Conservation (phyloP, 2,329 filamentous ascomycete species). For the Aureobasidium sp. region DNA sequence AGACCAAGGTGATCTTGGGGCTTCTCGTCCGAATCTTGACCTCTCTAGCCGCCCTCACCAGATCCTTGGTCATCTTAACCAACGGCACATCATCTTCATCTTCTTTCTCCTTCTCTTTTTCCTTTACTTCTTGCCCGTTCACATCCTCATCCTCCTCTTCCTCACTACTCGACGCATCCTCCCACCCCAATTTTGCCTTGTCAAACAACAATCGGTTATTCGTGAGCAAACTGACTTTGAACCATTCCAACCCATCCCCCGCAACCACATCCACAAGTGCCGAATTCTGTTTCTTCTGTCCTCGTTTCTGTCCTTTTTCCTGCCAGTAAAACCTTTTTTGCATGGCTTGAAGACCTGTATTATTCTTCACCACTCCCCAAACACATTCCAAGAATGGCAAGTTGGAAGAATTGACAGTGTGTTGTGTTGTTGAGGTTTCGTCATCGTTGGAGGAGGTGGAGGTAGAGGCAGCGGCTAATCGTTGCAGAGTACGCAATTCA, state of each 20-base stretch:
- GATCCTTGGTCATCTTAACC: slow-evolving; percentile 52
- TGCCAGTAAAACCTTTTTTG: slow-evolving; percentile 48
- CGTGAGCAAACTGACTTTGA: slow-evolving; percentile 60
- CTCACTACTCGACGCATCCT: slow-evolving; percentile 41
- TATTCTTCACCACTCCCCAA: slow-evolving; percentile 55
- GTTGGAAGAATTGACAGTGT: slow-evolving; percentile 59
- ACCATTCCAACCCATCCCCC: slow-evolving; percentile 57
- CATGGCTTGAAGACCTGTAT: slow-evolving; percentile 50
- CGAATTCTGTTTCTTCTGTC: slow-evolving; percentile 36
- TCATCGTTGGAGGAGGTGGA: not conserved
- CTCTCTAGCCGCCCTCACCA: slow-evolving; percentile 50
- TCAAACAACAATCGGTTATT: slow-evolving; percentile 59
- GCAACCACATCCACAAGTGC: slow-evolving; percentile 59
- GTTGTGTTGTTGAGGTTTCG: slow-evolving; percentile 26
- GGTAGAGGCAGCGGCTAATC: slow-evolving; percentile 18
- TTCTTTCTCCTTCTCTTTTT: slow-evolving; percentile 34
- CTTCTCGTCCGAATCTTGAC: slow-evolving; percentile 53
- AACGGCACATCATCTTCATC: slow-evolving; percentile 50
- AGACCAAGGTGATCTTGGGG: slow-evolving; percentile 53
- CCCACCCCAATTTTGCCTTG: slow-evolving; percentile 61
- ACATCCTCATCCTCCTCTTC: slow-evolving; percentile 39
- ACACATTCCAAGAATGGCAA: slow-evolving; percentile 57
- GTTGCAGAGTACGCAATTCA: slow-evolving; percentile 27
- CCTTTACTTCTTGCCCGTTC: slow-evolving; percentile 29
- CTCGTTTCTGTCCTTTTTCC: slow-evolving; percentile 17